Conservation (phyloP, 2,329 filamentous ascomycete species). For the Pezicula radicicola region DNA sequence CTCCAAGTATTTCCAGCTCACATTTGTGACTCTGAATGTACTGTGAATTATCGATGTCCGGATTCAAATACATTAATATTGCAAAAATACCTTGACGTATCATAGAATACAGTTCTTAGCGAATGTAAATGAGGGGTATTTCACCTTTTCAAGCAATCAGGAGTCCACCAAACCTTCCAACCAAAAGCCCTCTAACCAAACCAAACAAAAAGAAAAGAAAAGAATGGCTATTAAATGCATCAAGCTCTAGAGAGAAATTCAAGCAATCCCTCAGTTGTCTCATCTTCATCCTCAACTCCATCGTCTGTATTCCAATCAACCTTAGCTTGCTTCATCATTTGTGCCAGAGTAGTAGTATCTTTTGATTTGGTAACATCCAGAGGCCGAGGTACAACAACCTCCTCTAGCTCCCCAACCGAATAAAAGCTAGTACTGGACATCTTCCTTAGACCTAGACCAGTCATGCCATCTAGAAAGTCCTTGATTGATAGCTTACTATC, state of each 20-base stretch:
- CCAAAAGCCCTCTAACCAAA: too few relatives aligned
- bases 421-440: constrained; percentile 12
- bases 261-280: constrained; percentile 8
- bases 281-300: neutral
- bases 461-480: constrained; percentile 14
- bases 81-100: too few relatives aligned
- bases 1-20: too few relatives aligned
- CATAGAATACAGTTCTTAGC: too few relatives aligned
- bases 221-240: too few relatives aligned
- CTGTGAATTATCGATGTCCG: too few relatives aligned
- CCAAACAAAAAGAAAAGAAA: too few relatives aligned
- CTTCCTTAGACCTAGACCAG: constrained; percentile 4
- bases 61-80: too few relatives aligned
- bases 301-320: constrained; percentile 9
- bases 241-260: neutral
- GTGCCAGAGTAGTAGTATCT: neutral
- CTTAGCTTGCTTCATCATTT: constrained; percentile 12
- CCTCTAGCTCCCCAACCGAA: constrained; percentile 11
- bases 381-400: constrained; percentile 10
- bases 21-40: too few relatives aligned
- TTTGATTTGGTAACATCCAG: constrained; percentile 5
- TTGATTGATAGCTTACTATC: constrained; percentile 11
- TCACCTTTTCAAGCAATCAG: too few relatives aligned
- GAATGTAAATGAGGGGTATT: too few relatives aligned
- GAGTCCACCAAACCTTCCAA: too few relatives aligned